Evolutionary conservation across 345 rosid species (phyloP).

Genomic region (Erodium maritimum): DNA sequence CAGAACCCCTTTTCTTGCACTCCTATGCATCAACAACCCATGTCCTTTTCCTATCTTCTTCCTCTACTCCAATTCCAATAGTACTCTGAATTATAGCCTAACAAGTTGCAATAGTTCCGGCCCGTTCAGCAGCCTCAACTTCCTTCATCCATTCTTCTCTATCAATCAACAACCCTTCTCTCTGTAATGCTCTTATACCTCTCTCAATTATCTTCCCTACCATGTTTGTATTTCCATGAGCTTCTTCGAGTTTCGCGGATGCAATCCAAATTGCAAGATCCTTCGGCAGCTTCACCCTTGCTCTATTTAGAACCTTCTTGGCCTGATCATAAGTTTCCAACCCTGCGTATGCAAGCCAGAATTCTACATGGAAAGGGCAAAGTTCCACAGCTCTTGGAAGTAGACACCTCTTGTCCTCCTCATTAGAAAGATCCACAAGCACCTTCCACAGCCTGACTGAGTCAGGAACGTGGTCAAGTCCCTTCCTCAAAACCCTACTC

Average conservation of each 20-base stretch:
- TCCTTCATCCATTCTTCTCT: conserved; percentile 91
- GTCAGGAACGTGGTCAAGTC: conserved; percentile 75
- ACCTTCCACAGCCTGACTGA: conserved; percentile 92
- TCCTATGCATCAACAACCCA: conserved; percentile 99
- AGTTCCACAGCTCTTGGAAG: conserved; percentile 91
- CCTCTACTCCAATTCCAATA: conserved; percentile 82
- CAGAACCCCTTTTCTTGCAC: conserved; percentile 79
- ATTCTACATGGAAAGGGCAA: conserved; percentile 80
- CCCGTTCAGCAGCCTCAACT: conserved; percentile 89
- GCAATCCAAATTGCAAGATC: conserved; percentile 94
- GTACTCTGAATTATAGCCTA: conserved; percentile 70
- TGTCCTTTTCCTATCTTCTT: conserved; percentile 94
- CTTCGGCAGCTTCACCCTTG: conserved; percentile 61
- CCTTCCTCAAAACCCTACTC: conserved; percentile 81
- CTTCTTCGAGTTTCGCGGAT: conserved; percentile 91
- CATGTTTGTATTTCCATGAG: conserved; percentile 63
- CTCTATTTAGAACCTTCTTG: conserved; percentile 66
- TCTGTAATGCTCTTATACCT: conserved; percentile 72
- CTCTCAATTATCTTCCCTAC: conserved; percentile 88
- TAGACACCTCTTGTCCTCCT: conserved; percentile 64
- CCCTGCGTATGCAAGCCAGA: conserved; percentile 86
- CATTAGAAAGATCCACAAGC: conserved; percentile 67
- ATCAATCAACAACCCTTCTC: conserved; percentile 80
- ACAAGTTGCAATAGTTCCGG: conserved; percentile 72
- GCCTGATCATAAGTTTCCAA: conserved; percentile 73